Conservation (phyloP, 208 protist species). For the Blastocrithidia nonstop region DNA sequence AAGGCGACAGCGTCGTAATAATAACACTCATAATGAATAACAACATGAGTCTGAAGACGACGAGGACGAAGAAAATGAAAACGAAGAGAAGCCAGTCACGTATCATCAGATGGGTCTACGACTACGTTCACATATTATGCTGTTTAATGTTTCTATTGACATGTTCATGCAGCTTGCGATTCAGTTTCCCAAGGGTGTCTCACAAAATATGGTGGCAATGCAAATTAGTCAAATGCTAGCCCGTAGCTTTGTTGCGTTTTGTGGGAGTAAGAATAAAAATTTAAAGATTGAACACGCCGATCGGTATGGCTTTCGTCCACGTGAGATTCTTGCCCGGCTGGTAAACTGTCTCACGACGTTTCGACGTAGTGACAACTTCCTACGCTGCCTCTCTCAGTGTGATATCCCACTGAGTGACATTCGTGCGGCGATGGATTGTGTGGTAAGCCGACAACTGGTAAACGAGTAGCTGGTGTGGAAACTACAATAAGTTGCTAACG, state of each 20-base stretch:
- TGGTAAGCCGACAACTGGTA: slow-evolving; percentile 53
- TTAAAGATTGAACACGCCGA: slow-evolving; percentile 71
- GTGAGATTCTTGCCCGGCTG: slow-evolving; percentile 55
- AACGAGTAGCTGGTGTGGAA: slow-evolving; percentile 39
- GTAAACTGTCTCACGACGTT: slow-evolving; percentile 76
- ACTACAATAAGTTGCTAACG: slow-evolving; percentile 36
- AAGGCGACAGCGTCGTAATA: not conserved
- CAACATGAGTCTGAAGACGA: slow-evolving; percentile 9
- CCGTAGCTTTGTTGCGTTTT: slow-evolving; percentile 64
- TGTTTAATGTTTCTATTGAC: slow-evolving; percentile 68
- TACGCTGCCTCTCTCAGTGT: slow-evolving; percentile 62
- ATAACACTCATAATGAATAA: slow-evolving; percentile 4
- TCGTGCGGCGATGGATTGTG: slow-evolving; percentile 24
- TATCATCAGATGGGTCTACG: slow-evolving; percentile 67
- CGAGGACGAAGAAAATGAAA: slow-evolving; percentile 25
- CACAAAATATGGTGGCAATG: slow-evolving; percentile 77
- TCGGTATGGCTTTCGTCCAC: slow-evolving; percentile 59
- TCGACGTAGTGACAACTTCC: slow-evolving; percentile 46
- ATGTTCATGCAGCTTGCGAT: slow-evolving; percentile 74
- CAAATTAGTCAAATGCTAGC: slow-evolving; percentile 82
- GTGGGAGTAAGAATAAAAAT: slow-evolving; percentile 51
- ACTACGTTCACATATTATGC: slow-evolving; percentile 43
- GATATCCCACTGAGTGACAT: slow-evolving; percentile 47
- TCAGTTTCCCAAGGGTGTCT: slow-evolving; percentile 63
- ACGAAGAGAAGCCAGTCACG: slow-evolving; percentile 22